Evolutionary conservation across 1,284 basidiomycete genomes (phyloP).

Genomic region (Puccinia coronata): DNA sequence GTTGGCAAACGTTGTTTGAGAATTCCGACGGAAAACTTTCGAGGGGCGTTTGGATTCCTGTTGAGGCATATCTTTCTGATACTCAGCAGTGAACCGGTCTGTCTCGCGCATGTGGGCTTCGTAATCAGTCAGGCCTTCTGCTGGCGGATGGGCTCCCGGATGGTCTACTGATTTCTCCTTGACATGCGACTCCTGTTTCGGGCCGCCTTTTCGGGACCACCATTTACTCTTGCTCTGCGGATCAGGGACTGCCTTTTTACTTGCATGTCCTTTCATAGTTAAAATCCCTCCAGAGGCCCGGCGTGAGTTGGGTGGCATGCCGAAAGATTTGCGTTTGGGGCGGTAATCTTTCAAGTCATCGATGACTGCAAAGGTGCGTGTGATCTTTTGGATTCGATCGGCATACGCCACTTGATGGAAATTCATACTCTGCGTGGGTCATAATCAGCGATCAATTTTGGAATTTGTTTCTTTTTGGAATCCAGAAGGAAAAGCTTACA

Average conservation of each 20-base stretch:
- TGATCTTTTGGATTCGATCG: slow-evolving; percentile 69
- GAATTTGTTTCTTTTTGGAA: slow-evolving; percentile 64
- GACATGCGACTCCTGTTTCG: not conserved
- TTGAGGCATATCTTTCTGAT: not conserved
- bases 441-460: slow-evolving; percentile 67
- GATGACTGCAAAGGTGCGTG: slow-evolving; percentile 66
- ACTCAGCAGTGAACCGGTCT: slow-evolving; percentile 1
- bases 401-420: slow-evolving; percentile 76
- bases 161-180: slow-evolving; percentile 1
- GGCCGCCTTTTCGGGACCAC: not conserved
- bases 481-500: slow-evolving; percentile 18
- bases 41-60: not conserved
- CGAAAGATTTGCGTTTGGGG: slow-evolving; percentile 63
- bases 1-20: slow-evolving; percentile 32
- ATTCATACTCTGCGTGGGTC: slow-evolving; percentile 54
- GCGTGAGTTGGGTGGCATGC: not conserved
- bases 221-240: not conserved
- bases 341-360: slow-evolving; percentile 71
- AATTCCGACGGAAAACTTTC: slow-evolving; percentile 16
- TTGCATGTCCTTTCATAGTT: not conserved
- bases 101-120: not conserved
- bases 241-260: not conserved
- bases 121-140: not conserved
- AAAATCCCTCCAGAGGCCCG: slow-evolving; percentile 3
- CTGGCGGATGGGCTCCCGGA: not conserved